phyloP scores from a whole-genome alignment of 192 early-diverging fungal species.

The Linnemannia elongata region DNA sequence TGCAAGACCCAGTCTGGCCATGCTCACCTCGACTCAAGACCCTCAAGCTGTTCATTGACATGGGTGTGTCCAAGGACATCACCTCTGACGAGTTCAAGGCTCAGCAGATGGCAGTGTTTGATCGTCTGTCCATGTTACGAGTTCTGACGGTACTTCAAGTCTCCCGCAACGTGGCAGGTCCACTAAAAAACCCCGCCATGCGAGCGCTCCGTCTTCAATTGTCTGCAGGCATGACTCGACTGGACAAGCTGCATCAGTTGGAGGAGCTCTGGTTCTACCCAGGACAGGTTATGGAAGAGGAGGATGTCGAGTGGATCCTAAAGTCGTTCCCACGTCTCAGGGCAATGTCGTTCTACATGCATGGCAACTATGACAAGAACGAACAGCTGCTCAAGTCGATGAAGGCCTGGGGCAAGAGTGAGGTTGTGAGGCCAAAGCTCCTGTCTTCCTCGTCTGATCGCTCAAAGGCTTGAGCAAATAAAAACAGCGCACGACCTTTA shows the following conservation, averaged over 20 bases:
- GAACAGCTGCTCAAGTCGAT: not conserved
- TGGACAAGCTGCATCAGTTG: not conserved
- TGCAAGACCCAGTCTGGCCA: not conserved
- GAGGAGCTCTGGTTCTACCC: not conserved
- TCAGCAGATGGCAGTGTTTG: not conserved
- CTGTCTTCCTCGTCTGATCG: not conserved
- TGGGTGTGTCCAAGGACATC: not conserved
- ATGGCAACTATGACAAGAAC: not conserved
- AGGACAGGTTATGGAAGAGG: not conserved
- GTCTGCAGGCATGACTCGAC: not conserved
- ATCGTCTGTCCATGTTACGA: not conserved
- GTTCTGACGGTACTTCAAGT: not conserved
- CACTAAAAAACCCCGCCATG: not conserved
- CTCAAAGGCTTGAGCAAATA: not conserved
- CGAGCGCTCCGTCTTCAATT: not conserved
- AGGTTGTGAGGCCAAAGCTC: not conserved
- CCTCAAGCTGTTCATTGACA: not conserved
- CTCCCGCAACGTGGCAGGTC: not conserved
- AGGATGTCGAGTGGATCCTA: not conserved
- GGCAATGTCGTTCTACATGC: not conserved
- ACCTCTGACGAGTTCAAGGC: not conserved
- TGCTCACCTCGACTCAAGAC: not conserved
- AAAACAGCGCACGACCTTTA: not conserved
- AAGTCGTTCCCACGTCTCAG: not conserved
- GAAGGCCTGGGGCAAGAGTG: constrained; percentile 1